Conservation (phyloP, 805 yeast species). For the Lipomyces anomalus region DNA sequence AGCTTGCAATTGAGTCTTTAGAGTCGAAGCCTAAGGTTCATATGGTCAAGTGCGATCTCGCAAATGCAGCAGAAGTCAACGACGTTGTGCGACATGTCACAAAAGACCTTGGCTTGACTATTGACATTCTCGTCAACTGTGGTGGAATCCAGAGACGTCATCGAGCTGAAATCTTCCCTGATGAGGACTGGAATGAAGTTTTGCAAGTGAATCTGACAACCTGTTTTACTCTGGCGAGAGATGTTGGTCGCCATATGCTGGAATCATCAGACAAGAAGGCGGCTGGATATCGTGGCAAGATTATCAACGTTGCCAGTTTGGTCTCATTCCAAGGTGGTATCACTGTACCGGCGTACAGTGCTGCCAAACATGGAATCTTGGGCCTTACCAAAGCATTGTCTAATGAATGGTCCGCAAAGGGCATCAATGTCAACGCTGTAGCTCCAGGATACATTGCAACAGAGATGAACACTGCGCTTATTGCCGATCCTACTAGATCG, state of each 20-base stretch:
- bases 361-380: conserved; percentile 41
- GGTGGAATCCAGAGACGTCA: conserved; percentile 39
- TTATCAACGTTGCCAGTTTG: conserved; percentile 41
- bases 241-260: conserved; percentile 37
- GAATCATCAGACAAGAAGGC: conserved; percentile 24
- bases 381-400: conserved; percentile 37
- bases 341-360: conserved; percentile 37
- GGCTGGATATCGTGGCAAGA: conserved; percentile 35
- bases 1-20: conserved; percentile 27
- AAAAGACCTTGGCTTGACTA: conserved; percentile 28
- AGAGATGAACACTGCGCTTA: conserved; percentile 38
- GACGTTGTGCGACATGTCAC: conserved; percentile 33
- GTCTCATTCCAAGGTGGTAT: conserved; percentile 41
- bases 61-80: conserved; percentile 31
- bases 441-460: conserved; percentile 49
- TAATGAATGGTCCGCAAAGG: conserved; percentile 43
- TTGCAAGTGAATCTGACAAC: conserved; percentile 39
- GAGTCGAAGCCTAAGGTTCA: conserved; percentile 30
- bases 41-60: conserved; percentile 26
- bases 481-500: conserved; percentile 28
- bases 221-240: conserved; percentile 37
- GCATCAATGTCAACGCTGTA: conserved; percentile 45
- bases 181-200: conserved; percentile 37
- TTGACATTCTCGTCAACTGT: conserved; percentile 41
- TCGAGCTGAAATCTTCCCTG: conserved; percentile 36